Evolutionary conservation across 768 basidiomycete genomes (phyloP).

Genomic region (Cubamyces sp.): DNA sequence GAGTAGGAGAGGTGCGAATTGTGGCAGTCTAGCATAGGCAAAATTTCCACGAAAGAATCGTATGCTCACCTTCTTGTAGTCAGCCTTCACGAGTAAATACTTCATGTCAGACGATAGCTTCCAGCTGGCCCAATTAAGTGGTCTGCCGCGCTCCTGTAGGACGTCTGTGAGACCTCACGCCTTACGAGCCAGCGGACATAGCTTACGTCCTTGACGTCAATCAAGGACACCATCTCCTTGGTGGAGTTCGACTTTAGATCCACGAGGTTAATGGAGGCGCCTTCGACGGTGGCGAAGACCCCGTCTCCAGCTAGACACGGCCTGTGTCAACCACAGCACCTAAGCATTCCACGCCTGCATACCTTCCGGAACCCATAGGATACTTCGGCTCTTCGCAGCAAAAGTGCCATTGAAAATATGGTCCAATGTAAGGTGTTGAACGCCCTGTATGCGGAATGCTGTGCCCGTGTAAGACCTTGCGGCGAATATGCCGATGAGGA

Average conservation of each 20-base stretch:
- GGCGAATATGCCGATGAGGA: constrained; percentile 75
- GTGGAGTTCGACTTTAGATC: constrained; percentile 80
- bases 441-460: constrained; percentile 55
- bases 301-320: constrained; percentile 82
- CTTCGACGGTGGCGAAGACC: constrained; percentile 70
- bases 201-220: constrained; percentile 69
- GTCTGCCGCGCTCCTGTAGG: constrained; percentile 55
- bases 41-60: background rate
- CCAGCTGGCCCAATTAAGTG: constrained; percentile 64
- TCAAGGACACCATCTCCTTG: constrained; percentile 55
- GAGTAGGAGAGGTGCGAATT: too few relatives aligned
- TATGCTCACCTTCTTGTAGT: constrained; percentile 65
- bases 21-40: too few relatives aligned
- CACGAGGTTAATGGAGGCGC: constrained; percentile 74
- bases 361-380: constrained; percentile 96
- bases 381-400: constrained; percentile 40
- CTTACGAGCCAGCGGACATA: background rate
- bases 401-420: constrained; percentile 95
- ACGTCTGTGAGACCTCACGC: background rate
- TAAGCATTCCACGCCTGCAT: background rate
- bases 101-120: constrained; percentile 90
- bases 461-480: constrained; percentile 71
- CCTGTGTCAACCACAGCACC: background rate
- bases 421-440: constrained; percentile 78
- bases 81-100: constrained; percentile 80